Evolutionary conservation across 1,284 basidiomycete species (phyloP), one percentile per base, ranked within the genome.

Genomic region (Cryptococcus maquisensis): DNA sequence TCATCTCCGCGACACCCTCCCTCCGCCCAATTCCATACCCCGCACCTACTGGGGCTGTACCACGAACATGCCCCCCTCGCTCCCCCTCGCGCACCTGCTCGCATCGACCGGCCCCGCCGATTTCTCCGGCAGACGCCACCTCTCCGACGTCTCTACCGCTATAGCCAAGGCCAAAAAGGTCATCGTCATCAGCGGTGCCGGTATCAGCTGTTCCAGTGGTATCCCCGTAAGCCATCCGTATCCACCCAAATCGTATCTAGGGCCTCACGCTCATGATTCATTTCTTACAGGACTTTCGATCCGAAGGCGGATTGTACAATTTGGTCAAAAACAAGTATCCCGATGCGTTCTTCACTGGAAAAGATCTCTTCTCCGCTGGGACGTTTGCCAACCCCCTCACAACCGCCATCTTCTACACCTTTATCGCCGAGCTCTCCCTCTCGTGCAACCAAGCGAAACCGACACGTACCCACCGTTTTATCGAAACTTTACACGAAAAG

Each of bases 151-250:
- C 40, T 90, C 89, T 10, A 79, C 84, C 3, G 79, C 84, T 6
- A 85, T 95, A 37, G 86, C 86, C 16, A 92, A 88, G 76, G 83
- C 84, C 74, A 90, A 86, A 77, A 86, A 83, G 75, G 86, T 92
- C 56, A 81, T 95, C 15, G 84, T 93, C 7, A 86, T 95, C 61
- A 89, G 88, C 41, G 92, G 92, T 18, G 92, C 92, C 7, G 92
- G 92, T 42, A 93, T 95, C 55, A 93, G 90, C 32, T 95, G 91
- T 72, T 90, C 88, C 23, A 89, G 86, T 70, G 92, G 92, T 45
- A 93, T 96, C 66, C 92, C 92, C 7, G 91, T 94, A 68, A 65
- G 86, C 78, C 16, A 8, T 18, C 10, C 38, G 12, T 24, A 23
- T 40, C 13, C n/a, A n/a, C n/a, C 47, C 26, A 15, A 9, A 8